These are phyloP conservation scores for Phlebiopsis gigantea DNA, from an alignment of 768 basidiomycete species.

Conservation along the genomic window DNA sequence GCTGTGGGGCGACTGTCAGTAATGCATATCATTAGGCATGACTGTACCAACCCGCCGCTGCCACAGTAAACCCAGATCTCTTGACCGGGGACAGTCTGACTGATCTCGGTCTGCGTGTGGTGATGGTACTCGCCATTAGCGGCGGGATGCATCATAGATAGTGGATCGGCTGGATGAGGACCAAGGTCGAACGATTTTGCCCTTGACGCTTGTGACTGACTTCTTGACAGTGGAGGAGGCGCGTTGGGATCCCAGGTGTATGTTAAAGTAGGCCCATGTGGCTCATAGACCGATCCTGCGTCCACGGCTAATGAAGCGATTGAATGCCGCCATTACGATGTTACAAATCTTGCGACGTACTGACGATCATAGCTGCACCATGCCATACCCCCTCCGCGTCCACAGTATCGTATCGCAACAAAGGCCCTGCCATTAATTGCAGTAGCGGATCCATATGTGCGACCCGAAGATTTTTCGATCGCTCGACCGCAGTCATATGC, in stretches of 20 bases:
- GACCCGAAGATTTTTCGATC: conserved; percentile 51
- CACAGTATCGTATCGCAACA: conserved; percentile 87
- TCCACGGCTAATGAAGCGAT: conserved; percentile 78
- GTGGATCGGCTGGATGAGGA: conserved; percentile 72
- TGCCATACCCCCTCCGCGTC: conserved; percentile 77
- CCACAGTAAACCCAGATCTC: conserved; percentile 26
- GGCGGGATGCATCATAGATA: conserved; percentile 34
- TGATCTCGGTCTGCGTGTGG: conserved; percentile 7
- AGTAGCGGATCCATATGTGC: conserved; percentile 78
- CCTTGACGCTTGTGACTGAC: conserved; percentile 9
- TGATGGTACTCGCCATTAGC: neutral
- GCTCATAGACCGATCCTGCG: conserved; percentile 72
- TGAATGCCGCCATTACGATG: neutral
- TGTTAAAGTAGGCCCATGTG: conserved; percentile 60
- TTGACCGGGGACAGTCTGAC: conserved; percentile 16
- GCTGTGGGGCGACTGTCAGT: conserved; percentile 31
- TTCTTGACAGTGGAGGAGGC: conserved; percentile 14
- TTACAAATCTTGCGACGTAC: conserved; percentile 38
- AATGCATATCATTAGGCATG: neutral
- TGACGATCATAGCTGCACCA: conserved; percentile 85
- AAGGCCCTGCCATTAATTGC: conserved; percentile 88
- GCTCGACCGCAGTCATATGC: conserved; percentile 55
- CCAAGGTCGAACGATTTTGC: conserved; percentile 49
- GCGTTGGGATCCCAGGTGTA: conserved; percentile 67
- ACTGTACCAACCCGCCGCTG: conserved; percentile 23